Base-by-base conservation (phyloP, 208 protist genomes). In the Trypanosoma melophagium region DNA sequence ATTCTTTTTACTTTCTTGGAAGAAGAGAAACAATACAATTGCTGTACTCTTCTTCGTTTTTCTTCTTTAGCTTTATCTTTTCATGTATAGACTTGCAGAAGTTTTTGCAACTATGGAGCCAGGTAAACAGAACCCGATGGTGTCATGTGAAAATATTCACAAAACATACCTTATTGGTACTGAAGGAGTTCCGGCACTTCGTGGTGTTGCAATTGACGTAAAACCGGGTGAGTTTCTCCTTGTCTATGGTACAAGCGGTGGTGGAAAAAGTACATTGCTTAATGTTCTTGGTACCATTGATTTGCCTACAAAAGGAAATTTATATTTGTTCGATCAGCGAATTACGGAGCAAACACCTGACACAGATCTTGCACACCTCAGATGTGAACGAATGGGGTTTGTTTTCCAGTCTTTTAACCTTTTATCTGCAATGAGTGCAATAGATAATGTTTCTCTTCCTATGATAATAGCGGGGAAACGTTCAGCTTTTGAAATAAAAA, bases 361-460 rank as follows among this genome's bases (percentile, higher is more conserved):
- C 58, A 67, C 80, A 24, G 75, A 84, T 28, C 74, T 96, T n/a
- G 86, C 90, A 13, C 13, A 66, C 7, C 14, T 97, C 42, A 75
- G 93, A 19, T 89, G 86, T 71, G 62, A 82, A 21, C 69, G 71
- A 41, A 87, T 93, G 57, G 94, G 96, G 14, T 99, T 99, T 86
- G 97, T 99, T 24, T 99, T 99, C 70, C 97, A 99, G 81, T 97
- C 96, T 5, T 99, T 99, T 70, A 99, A 99, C 76, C 79, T 99
- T 21, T 84, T 99, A 19, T 89, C 94, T 19, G 95, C 96, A 9
- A 93, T 99, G 82, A 84, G 85, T 21, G 95, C 96, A 7, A 45
- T 97, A 12, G 95, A 97, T 63, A 99, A 99, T 74, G 97, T 99
- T 13, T 92, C 92, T 45, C 77, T 99, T 58, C 96, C 97, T 56